Evolutionary conservation across 2,329 filamentous ascomycete genomes (phyloP).

Genomic region (Aspergillus bombycis): DNA sequence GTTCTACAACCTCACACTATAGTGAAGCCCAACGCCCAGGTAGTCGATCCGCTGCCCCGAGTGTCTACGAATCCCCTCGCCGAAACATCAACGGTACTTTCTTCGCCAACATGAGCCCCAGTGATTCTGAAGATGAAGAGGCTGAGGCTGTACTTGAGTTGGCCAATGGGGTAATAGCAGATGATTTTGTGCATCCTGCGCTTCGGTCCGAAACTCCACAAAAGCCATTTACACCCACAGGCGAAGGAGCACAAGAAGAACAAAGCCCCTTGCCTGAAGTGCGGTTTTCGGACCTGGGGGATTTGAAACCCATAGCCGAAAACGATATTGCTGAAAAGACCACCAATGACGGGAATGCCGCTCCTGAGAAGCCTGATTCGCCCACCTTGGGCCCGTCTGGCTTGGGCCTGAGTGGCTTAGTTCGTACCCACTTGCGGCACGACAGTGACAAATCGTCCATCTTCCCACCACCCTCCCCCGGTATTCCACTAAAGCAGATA

Average conservation of each 20-base stretch:
- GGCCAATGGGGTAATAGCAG: conserved; percentile 1
- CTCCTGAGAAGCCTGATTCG: conserved; percentile 61
- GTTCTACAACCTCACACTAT: conserved; percentile 43
- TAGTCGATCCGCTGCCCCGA: conserved; percentile 29
- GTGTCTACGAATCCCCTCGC: conserved; percentile 34
- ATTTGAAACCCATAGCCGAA: conserved; percentile 46
- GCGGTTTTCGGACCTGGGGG: conserved; percentile 41
- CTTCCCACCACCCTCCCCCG: conserved; percentile 58
- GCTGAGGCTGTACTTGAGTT: conserved; percentile 14
- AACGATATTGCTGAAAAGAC: conserved; percentile 24
- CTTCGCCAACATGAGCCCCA: conserved; percentile 39
- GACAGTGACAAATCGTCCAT: conserved; percentile 82
- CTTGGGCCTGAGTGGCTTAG: conserved; percentile 74
- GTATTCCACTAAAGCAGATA: conserved; percentile 37
- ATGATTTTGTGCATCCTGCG: conserved; percentile 41
- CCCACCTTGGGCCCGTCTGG: conserved; percentile 72
- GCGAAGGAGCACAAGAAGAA: conserved; percentile 25
- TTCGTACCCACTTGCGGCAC: conserved; percentile 80
- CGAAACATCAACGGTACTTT: conserved; percentile 33
- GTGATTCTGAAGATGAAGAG: conserved; percentile 44
- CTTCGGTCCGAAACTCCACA: conserved; percentile 39
- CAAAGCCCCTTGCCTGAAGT: conserved; percentile 39
- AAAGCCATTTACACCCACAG: conserved; percentile 31
- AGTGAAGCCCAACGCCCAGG: conserved; percentile 33
- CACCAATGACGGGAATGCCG: conserved; percentile 11